A percentile compares a stretch with the other conserved stretches of the same genome.
phyloP scores from a whole-genome alignment of 2,329 filamentous ascomycete species.

The Clarireedia homoeocarpa region DNA sequence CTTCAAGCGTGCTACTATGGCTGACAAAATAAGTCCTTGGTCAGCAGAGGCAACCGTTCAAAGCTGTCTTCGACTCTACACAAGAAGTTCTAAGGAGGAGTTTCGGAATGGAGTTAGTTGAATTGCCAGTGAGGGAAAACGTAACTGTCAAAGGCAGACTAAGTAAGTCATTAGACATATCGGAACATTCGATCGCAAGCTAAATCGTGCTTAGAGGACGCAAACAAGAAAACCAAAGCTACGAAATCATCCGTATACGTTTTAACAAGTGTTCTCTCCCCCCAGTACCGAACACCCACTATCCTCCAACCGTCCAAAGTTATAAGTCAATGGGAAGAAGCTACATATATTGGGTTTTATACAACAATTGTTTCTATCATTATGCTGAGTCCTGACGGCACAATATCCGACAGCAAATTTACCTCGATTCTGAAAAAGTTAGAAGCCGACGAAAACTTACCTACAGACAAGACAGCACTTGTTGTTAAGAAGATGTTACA shows the following conservation, averaged over 20 bases:
- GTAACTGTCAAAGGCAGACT: conserved; percentile 71
- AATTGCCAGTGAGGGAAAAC: conserved; percentile 76
- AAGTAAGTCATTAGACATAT: conserved; percentile 38
- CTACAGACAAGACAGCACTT: conserved; percentile 66
- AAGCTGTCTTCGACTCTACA: conserved; percentile 65
- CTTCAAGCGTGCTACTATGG: not conserved
- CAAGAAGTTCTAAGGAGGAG: conserved; percentile 61
- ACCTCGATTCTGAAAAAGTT: conserved; percentile 66
- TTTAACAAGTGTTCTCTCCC: conserved; percentile 64
- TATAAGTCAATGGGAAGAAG: conserved; percentile 59
- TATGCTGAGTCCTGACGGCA: conserved; percentile 57
- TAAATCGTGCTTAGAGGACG: conserved; percentile 15
- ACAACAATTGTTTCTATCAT: conserved; percentile 74
- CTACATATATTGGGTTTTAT: conserved; percentile 75
- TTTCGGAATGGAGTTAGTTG: conserved; percentile 90
- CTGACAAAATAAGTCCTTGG: conserved; percentile 18
- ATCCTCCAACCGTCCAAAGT: conserved; percentile 63
- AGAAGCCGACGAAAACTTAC: conserved; percentile 66
- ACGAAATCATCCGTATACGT: conserved; percentile 63
- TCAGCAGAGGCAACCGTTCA: conserved; percentile 61
- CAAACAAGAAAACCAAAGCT: conserved; percentile 38
- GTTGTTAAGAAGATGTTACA: conserved; percentile 67
- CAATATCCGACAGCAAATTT: conserved; percentile 70
- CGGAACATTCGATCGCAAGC: not conserved
- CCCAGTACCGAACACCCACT: conserved; percentile 53